A percentile compares a stretch with the other conserved stretches of the same genome.
Evolutionary conservation across 2,329 filamentous ascomycete species (phyloP).

Genomic region (Aspergillus udagawae): DNA sequence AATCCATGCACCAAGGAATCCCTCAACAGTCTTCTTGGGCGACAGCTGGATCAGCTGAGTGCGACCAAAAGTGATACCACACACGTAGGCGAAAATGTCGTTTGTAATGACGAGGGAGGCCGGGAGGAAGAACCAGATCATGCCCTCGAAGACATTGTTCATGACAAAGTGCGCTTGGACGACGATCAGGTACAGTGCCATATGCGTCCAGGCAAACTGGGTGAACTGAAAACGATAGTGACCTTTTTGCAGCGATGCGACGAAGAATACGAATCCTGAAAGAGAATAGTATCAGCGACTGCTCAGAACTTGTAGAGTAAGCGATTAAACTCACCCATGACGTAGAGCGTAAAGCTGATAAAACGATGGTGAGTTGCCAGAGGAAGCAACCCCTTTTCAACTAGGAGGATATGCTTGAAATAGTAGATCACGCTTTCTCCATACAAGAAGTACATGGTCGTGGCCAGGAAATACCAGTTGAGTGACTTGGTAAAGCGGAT

Average conservation of each 20-base stretch:
- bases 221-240: constrained; percentile 99
- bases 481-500: constrained; percentile 91
- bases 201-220: constrained; percentile 98
- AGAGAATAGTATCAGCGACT: constrained; percentile 9
- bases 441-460: constrained; percentile 98
- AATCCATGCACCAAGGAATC: constrained; percentile 92
- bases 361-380: constrained; percentile 97
- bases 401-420: constrained; percentile 96
- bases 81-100: constrained; percentile 97
- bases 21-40: constrained; percentile 98
- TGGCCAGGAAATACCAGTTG: constrained; percentile 99
- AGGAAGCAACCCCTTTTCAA: constrained; percentile 87
- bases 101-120: constrained; percentile 95
- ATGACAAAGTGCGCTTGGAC: constrained; percentile 99
- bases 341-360: constrained; percentile 97
- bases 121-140: constrained; percentile 99
- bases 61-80: constrained; percentile 92
- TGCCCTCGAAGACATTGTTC: constrained; percentile 99
- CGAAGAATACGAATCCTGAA: constrained; percentile 94
- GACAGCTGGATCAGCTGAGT: constrained; percentile 97
- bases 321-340: constrained; percentile 66
- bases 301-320: neutral
- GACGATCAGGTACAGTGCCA: constrained; percentile 96
- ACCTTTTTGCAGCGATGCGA: constrained; percentile 86
- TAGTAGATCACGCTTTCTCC: constrained; percentile 99